These are phyloP conservation scores for Arthrobotrys entomopaga DNA, from an alignment of 2,329 filamentous ascomycete genomes.

Conservation along the genomic window DNA sequence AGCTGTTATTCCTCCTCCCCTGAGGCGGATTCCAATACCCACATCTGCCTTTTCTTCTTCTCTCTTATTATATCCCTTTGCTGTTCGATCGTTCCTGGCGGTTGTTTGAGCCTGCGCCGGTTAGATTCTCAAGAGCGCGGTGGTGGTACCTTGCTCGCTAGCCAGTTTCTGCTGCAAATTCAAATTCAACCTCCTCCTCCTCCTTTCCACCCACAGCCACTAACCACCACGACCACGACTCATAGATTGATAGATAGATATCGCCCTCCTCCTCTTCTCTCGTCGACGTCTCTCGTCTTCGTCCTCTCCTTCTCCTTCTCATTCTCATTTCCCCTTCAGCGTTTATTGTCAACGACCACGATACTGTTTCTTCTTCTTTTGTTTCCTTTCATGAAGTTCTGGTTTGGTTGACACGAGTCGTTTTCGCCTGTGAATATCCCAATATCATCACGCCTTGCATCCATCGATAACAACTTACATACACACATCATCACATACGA, in stretches of 20 bases:
- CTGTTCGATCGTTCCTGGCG: no score
- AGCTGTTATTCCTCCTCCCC: not conserved
- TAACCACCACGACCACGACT: not conserved
- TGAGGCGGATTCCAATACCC: not conserved
- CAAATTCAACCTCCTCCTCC: constrained; percentile 41
- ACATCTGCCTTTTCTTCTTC: not conserved
- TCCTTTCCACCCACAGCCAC: no score
- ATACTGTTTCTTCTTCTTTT: constrained; percentile 1
- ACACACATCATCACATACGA: no score
- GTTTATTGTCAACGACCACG: not conserved
- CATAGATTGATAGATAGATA: not conserved
- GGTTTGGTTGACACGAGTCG: constrained; percentile 31
- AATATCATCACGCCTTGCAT: constrained; percentile 9
- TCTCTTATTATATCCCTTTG: not conserved
- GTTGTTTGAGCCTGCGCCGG: no score
- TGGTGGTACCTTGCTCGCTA: constrained; percentile 24
- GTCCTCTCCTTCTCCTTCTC: not conserved
- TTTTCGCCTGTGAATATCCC: not conserved
- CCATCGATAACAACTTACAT: no score
- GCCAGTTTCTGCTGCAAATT: constrained; percentile 27
- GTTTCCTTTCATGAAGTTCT: constrained; percentile 14
- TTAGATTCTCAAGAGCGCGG: no score
- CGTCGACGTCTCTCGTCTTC: not conserved
- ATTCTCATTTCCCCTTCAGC: not conserved
- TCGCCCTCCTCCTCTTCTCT: not conserved